Base-by-base conservation (phyloP, 2,329 filamentous ascomycete species). In the Colletotrichum orbiculare region DNA sequence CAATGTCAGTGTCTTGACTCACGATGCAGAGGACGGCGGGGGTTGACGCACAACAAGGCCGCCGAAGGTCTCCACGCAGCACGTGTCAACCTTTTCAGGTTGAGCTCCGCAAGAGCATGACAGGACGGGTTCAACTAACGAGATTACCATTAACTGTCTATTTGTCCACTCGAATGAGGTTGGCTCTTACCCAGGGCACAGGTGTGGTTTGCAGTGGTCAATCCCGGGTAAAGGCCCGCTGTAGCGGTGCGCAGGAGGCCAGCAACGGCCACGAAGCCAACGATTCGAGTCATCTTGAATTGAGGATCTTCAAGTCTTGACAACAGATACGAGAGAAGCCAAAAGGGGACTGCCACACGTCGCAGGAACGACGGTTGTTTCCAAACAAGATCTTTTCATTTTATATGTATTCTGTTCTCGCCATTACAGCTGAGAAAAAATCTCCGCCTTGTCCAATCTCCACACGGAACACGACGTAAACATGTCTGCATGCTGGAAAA, bases 11-110 rank as follows among this genome's bases (percentile, higher is more conserved):
- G 7, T 2, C 17, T 8, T 7, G 35, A 42, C 4, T 54, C 15
- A 15, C 25, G 11, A 35, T 35, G 15, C n/a, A 35, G 17, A 12
- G 6, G 6, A 25, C 15, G 15, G 8, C 42, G 38, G 35, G 7
- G n/a, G 34, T 35, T 17, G 34, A 70, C 75, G 66, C 69, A 80
- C 76, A 38, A 90, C 71, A 6, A 91, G 79, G 4, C 88, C 88
- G 35, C 88, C 88, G 69, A 79, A 90, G 0, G 88, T 90, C 77
- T 91, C 88, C 13, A 81, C 81, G 70, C 88, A 91, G 80, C 88
- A 91, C 1, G 84, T 84, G 71, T 91, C 87, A 39, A 86, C 83
- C 57, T 78, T 73, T 39, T 70, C 75, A 1, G 78, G 79, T 33
- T 76, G 74, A 6, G 82, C 84, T 2, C 75, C 72, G 17, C 75